Evolutionary conservation across 2,329 filamentous ascomycete species (phyloP).

Genomic region (Fusarium begoniae): DNA sequence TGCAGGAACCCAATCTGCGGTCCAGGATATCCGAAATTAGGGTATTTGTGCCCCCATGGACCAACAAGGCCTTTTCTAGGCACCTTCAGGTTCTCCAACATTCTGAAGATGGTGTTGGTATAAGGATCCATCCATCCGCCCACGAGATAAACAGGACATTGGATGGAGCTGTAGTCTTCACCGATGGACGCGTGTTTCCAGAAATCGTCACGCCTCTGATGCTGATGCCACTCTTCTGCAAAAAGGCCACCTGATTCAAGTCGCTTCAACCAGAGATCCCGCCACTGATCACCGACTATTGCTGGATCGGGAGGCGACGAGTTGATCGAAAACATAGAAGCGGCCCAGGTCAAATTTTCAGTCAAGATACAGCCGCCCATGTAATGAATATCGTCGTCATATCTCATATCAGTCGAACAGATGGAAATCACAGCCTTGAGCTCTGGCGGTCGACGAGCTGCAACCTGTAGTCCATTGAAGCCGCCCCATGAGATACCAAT

Average conservation of each 20-base stretch:
- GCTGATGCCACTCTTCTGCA: neutral
- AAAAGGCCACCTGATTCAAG: neutral
- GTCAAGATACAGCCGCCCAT: conserved; percentile 9
- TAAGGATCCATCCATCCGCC: conserved; percentile 14
- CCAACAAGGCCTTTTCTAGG: conserved; percentile 7
- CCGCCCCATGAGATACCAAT: conserved; percentile 10
- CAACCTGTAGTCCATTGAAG: conserved; percentile 4
- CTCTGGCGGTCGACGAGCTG: neutral
- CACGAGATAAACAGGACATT: neutral
- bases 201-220: neutral
- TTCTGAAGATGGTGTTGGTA: conserved; percentile 10
- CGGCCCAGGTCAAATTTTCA: conserved; percentile 2
- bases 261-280: neutral
- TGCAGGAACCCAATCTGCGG: conserved; percentile 4
- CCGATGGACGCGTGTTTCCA: conserved; percentile 2
- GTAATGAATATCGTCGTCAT: conserved; percentile 7
- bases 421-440: conserved; percentile 4
- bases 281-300: conserved; percentile 1
- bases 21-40: neutral
- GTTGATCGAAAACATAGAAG: conserved; percentile 5
- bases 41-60: conserved; percentile 3
- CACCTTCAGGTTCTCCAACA: neutral
- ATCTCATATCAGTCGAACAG: neutral
- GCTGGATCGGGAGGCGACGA: conserved; percentile 1
- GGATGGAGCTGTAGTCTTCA: neutral